phyloP scores from a whole-genome alignment of 768 basidiomycete genomes.

The Daedaleopsis nitida region DNA sequence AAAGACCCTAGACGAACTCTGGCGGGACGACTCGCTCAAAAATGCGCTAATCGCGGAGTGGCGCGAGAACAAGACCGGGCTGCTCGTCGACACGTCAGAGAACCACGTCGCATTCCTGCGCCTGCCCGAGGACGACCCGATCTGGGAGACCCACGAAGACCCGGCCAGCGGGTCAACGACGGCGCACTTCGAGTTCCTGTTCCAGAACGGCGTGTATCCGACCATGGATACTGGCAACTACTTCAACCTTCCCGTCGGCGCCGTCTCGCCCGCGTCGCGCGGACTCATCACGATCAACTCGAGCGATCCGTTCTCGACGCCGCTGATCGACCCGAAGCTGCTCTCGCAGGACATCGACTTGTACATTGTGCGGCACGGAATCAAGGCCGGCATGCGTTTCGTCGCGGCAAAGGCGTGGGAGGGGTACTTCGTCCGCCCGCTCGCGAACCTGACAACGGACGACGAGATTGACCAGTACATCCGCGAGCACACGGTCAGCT shows the following conservation, averaged over 20 bases:
- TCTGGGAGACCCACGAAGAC: not conserved
- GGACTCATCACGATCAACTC: slow-evolving; percentile 32
- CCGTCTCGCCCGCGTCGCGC: slow-evolving; percentile 20
- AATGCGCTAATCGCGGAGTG: slow-evolving; percentile 9
- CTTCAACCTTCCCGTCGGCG: slow-evolving; percentile 9
- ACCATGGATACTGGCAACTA: slow-evolving; percentile 13
- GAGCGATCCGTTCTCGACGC: slow-evolving; percentile 40
- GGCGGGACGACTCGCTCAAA: slow-evolving; percentile 5
- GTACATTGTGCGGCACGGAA: slow-evolving; percentile 8
- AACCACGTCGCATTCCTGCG: slow-evolving; percentile 8
- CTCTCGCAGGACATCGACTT: slow-evolving; percentile 26
- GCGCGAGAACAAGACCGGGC: slow-evolving; percentile 17
- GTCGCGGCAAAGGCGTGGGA: slow-evolving; percentile 5
- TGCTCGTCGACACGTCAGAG: slow-evolving; percentile 1
- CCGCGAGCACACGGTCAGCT: slow-evolving; percentile 1
- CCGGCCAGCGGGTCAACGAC: slow-evolving; percentile 4
- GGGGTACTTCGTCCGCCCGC: not conserved
- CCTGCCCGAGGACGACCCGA: not conserved
- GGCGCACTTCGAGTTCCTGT: slow-evolving; percentile 5
- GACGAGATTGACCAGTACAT: not conserved
- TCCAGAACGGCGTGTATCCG: not conserved
- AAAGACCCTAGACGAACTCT: slow-evolving; percentile 8
- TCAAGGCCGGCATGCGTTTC: slow-evolving; percentile 7
- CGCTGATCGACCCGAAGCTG: slow-evolving; percentile 45
- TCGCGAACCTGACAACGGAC: not conserved